Evolutionary conservation across 2,329 filamentous ascomycete genomes (phyloP), one percentile per base, ranked within the genome.

Genomic region (Rutstroemia sp.): DNA sequence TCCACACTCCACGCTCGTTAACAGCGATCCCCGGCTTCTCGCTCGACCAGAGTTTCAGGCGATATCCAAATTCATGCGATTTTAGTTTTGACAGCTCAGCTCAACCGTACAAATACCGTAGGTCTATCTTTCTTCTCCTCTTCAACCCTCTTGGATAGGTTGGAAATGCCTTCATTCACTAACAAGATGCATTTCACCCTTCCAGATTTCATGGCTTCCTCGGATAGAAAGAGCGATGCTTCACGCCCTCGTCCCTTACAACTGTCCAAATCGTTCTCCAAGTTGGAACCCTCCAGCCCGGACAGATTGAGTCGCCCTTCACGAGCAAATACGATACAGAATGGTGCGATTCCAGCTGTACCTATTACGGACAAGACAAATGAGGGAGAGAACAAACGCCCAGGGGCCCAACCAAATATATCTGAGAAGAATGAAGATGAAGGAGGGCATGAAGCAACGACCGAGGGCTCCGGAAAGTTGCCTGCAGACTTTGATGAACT

Each of bases 401-500:
- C 50, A 52, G 65, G 25, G 34, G 58, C 46, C 37, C 56, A 61
- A 54, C 47, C 60, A 14, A 65, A 67, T 57, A 57, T 46, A 53
- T 69, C 78, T 55, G 75, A 78, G 58, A 75, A 73, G 61, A 64
- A 65, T 27, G 69, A 71, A 25, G 70, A 70, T 48, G 65, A 64
- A 12, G 63, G 63, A 42, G 65, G 63, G 14, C 67, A 68, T 38
- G 60, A 56, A 23, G 48, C 38, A 34, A 30, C 48, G 16, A 51
- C 52, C 25, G 62, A 58, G 41, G 47, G 14, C 10, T 46, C 54
- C 19, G 65, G 60, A 21, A 68, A 67, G 57, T 30, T 67, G 23
- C 64, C 66, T 6, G 61, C 62, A 46, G 86, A 89, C 57, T 86
- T 94, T 61, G 89, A 95, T 65, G 88, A 96, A 67, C 82, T 99